Evolutionary conservation across 1,284 basidiomycete genomes (phyloP).

Genomic region (Ustilago tritici): DNA sequence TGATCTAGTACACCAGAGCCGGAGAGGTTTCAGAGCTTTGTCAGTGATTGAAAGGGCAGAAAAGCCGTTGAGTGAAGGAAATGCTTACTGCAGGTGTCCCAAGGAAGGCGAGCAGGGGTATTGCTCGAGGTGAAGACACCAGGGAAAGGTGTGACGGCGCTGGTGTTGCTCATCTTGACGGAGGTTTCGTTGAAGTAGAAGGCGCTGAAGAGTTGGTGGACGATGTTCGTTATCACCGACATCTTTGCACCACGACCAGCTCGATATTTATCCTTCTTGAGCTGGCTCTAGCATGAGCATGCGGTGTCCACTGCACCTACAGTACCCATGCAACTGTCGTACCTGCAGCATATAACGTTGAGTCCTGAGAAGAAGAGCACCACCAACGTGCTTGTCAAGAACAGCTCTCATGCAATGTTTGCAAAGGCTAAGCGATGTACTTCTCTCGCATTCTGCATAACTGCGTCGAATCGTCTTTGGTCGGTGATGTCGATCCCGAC

Average conservation of each 20-base stretch:
- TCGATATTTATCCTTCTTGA: conserved; percentile 6
- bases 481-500: background rate
- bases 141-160: conserved; percentile 23
- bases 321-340: background rate
- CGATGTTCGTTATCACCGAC: background rate
- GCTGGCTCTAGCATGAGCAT: background rate
- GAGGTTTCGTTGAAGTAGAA: background rate
- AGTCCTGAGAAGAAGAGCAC: background rate
- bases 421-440: background rate
- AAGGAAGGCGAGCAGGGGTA: conserved; percentile 35
- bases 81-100: conserved; percentile 46
- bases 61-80: background rate
- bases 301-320: background rate
- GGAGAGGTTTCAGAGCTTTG: background rate
- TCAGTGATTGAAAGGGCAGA: background rate
- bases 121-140: conserved; percentile 31
- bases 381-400: background rate
- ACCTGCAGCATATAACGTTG: background rate
- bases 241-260: background rate
- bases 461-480: background rate
- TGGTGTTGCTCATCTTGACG: conserved; percentile 20
- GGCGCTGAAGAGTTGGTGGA: conserved; percentile 4
- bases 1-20: conserved; percentile 23
- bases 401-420: background rate
- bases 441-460: background rate